Evolutionary conservation across 495 filamentous ascomycete species (phyloP), one percentile per base, ranked within the genome.

Genomic region (Aspergillus panamensis): DNA sequence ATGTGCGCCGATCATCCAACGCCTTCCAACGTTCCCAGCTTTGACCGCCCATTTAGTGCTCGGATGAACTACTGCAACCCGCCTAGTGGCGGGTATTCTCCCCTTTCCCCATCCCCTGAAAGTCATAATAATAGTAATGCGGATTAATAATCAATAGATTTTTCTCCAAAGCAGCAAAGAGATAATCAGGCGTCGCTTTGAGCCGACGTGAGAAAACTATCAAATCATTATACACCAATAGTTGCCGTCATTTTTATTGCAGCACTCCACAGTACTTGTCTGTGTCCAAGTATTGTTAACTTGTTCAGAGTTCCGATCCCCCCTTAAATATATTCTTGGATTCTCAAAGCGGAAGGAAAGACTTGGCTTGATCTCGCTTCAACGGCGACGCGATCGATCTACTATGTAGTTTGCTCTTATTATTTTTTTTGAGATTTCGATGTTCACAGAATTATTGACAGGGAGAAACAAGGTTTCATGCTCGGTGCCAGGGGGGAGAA

Each of bases 1-100:
- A 47, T 55, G 65, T 53, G 57, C 62, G 65, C 51, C 60, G 62
- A 67, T 67, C 65, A 64, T 63, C 62, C 59, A 62, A 67, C 61
- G 61, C 58, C 57, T 62, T 55, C 63, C 54, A 66, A 66, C 60
- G 57, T 60, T 53, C 60, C 42, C 59, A 65, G 63, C 63, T 62
- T 62, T 62, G 61, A 62, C 64, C 64, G 64, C 64, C 56, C 49
- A 50, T 42, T 57, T 42, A 45, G 19, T 61, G 55, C 52, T 48
- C 61, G 61, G 64, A 52, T 55, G 59, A 62, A 64, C 61, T 67
- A 67, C 64, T 62, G 61, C 61, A 64, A 62, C 56, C 51, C 53
- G 64, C 51, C 60, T 67, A 64, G 64, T 49, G 53, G 51, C 61
- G 55, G 55, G 55, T 57, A 61, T 53, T 47, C 51, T 33, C 33